Evolutionary conservation across 257 asterid genomes (phyloP), one percentile per base, ranked within the genome.

Genomic region (Scutellaria baicalensis): DNA sequence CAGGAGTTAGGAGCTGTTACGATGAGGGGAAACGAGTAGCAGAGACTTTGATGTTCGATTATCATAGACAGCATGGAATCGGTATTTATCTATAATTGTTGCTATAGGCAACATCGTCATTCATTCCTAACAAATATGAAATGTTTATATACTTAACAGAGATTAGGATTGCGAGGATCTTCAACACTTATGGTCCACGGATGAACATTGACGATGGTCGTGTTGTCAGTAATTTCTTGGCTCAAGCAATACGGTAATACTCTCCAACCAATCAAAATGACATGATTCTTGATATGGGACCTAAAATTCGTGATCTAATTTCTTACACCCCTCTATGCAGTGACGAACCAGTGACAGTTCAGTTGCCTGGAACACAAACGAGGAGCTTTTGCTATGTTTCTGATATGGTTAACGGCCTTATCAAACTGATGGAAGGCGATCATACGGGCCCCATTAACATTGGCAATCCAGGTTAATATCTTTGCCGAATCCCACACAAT

Each of bases 161-260:
- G 83, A 93, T 93, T 68, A 71, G 98, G 18, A 87, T 93, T 80
- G 98, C 98, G 45, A 80, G 97, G 79, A 88, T 93, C 80, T 93
- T 93, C 89, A 93, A 93, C 81, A 93, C 98, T 9, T 93, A 93
- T 52, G 98, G 98, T 10, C 98, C 98, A 44, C 94, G 98, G 23
- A 93, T 93, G 98, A 93, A 93, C 73, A 93, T 93, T 51, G 98
- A 93, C 69, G 98, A 93, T 71, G 98, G 97, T 21, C 92, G 98
- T n/a, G 98, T 93, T 9, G 98, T 93, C 73, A 90, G 98, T 85
- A 93, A 93, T 80, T 93, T 93, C 87, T 66, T 93, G 64, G 98
- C 98, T 78, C 98, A 93, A 77, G 98, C 98, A 35, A 85, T 93
- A 36, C 94, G 98, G 98, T 93, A 87, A 74, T 21, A 36, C 56